Evolutionary conservation across 495 filamentous ascomycete species (phyloP), one percentile per base, ranked within the genome.

Genomic region (Aspergillus olivimuriae): DNA sequence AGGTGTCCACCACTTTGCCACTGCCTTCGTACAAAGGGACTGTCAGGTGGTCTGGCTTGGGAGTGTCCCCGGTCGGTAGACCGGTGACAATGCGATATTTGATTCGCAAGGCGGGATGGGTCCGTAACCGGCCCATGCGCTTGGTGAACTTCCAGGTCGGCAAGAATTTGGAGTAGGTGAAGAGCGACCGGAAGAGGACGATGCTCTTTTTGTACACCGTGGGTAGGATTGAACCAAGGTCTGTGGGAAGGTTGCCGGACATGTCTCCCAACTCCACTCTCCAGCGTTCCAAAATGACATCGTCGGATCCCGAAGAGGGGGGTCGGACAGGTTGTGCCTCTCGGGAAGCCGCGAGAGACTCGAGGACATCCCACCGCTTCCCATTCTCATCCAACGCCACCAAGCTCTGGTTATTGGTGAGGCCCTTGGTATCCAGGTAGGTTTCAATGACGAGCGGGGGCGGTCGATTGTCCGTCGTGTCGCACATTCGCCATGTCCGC

Each of bases 181-280:
- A 96, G n/a, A 98, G 74, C 7, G 89, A 89, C 45, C 94, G 78
- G 65, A 97, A 96, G 48, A 97, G 77, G 43, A 97, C 83, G 47
- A 98, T 92, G 53, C 81, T 83, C 66, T 91, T 89, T 69, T 97
- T 98, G 72, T 98, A 98, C 46, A 92, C 81, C 17, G 87, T 91
- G 4, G 92, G 89, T 36, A 96, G 69, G 15, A 78, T 76, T 22
- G 79, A 72, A 24, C 74, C 79, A 51, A 88, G 76, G 50, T 92
- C 86, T 23, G 55, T 51, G 12, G 80, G 73, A 20, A 72, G 60
- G 31, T 67, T 58, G 37, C 72, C 70, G n/a, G 70, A 61, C 12
- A 74, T 61, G 48, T 82, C 66, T 44, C 80, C 84, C 46, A 97
- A 70, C 55, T 91, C 83, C 50, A 98, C 70, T 39, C 66, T 81